Evolutionary conservation across 345 rosid genomes (phyloP).

Genomic region (Viola odorata): DNA sequence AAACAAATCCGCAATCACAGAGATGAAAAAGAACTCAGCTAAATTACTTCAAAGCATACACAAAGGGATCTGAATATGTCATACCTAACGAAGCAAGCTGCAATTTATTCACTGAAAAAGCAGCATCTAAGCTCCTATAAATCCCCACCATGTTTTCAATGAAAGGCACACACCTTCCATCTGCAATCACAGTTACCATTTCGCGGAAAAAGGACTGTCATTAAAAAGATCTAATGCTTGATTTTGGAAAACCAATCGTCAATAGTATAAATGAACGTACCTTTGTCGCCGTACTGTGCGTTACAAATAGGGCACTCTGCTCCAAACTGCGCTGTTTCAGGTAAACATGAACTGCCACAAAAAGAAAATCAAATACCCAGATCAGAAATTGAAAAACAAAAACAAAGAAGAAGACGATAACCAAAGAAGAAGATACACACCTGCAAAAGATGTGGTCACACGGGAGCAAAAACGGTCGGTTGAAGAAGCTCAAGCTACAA

Average conservation of each 20-base stretch:
- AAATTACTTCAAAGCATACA: background rate
- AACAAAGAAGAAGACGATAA: background rate
- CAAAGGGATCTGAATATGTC: background rate
- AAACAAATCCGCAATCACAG: background rate
- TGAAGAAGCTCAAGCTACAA: slow-evolving; percentile 60
- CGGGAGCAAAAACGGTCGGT: slow-evolving; percentile 58
- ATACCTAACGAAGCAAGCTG: slow-evolving; percentile 30
- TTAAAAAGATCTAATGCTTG: too few relatives aligned
- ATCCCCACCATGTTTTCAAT: slow-evolving; percentile 57
- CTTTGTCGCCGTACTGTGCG: slow-evolving; percentile 27
- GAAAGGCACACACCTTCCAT: slow-evolving; percentile 41
- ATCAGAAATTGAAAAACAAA: background rate
- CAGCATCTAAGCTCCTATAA: slow-evolving; percentile 54
- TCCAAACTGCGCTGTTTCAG: slow-evolving; percentile 24
- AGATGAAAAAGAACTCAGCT: background rate
- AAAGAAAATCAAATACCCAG: background rate
- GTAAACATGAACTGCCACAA: slow-evolving; percentile 51
- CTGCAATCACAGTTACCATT: slow-evolving; percentile 27
- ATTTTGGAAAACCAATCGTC: background rate
- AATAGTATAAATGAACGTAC: slow-evolving; percentile 16
- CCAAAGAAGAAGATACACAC: slow-evolving; percentile 25
- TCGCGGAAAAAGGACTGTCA: background rate
- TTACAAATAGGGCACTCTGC: slow-evolving; percentile 54
- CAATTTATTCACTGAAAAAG: slow-evolving; percentile 34
- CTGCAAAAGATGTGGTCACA: slow-evolving; percentile 81